Base-by-base conservation (phyloP, 352 stramenopile species). In the Blastocystis sp. region DNA sequence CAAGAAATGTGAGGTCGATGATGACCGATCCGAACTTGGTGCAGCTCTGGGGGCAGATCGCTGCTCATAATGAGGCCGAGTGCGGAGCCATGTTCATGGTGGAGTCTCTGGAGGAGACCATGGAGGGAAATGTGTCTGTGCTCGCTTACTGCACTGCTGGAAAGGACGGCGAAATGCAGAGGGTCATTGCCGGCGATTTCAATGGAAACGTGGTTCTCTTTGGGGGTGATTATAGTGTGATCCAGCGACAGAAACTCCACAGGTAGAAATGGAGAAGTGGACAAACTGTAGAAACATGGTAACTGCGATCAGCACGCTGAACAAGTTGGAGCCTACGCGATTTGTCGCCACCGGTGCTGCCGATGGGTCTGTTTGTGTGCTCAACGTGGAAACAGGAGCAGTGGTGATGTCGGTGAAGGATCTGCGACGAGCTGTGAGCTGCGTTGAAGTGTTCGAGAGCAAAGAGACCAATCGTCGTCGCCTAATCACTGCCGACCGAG, bases 21-120 rank as follows among this genome's bases (percentile, higher is more conserved):
- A 68, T 85, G 47, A 30, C 20, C 4, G 73, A 85, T 24, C 73
- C 73, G 16, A 85, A 85, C 50, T 43, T 85, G 73, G 20, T 85
- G 53, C 73, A 85, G 50, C 56, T 85, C 11, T 85, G 73, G 73
- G 73, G 73, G 24, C 11, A 50, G 16, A 85, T 85, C 56, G 73
- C 73, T 24, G 73, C 65, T 50, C 63, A 66, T 55, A 65, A 34
- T 16, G 73, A 85, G 18, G 18, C 55, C 2, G 43, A 85, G 73
- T 85, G 73, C 56, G 73, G 73, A 0, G 73, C 73, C 3, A 66
- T 85, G 73, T 85, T 65, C 50, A 85, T 85, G 73, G 73, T 85
- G 50, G 73, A 85, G 37, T 66, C 73, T 7, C 43, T 85, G 18
- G 73, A 85, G 50, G 73, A 85, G 2, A 39, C 50, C 5, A 66